These are phyloP conservation scores for Phlyctochytrium planicorne DNA, from an alignment of 192 early-diverging fungal species.

Conservation along the genomic window DNA sequence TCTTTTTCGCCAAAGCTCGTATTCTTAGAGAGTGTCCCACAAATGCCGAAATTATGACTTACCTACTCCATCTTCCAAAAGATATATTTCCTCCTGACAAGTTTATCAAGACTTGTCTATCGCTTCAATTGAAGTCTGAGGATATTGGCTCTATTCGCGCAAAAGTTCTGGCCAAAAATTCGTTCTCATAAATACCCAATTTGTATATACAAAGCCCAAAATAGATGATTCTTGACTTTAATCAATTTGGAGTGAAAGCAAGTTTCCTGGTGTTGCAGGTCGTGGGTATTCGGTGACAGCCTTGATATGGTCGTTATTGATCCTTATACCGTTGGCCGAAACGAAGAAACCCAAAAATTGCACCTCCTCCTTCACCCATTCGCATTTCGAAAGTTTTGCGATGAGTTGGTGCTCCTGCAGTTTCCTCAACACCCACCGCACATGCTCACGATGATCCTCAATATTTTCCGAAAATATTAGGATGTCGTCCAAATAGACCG, in stretches of 20 bases:
- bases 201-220: too few species aligned
- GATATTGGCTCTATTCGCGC: too few species aligned
- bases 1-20: slow-evolving; percentile 50
- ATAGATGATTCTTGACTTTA: too few species aligned
- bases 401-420: not conserved
- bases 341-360: not conserved
- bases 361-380: not conserved
- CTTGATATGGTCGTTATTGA: not conserved
- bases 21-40: slow-evolving; percentile 75
- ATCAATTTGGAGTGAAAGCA: too few species aligned
- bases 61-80: slow-evolving; percentile 78
- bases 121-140: not conserved
- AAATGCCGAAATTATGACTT: slow-evolving; percentile 70
- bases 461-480: slow-evolving; percentile 36
- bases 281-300: not conserved
- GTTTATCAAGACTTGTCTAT: not conserved
- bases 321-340: not conserved
- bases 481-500: slow-evolving; percentile 42
- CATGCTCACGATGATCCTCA: slow-evolving; percentile 15
- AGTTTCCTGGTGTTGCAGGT: too few species aligned
- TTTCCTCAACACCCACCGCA: not conserved
- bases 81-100: slow-evolving; percentile 20
- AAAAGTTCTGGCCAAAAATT: too few species aligned
- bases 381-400: not conserved
- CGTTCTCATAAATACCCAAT: too few species aligned